Conservation (phyloP, 805 yeast genomes). For the Wickerhamiella dianesei region DNA sequence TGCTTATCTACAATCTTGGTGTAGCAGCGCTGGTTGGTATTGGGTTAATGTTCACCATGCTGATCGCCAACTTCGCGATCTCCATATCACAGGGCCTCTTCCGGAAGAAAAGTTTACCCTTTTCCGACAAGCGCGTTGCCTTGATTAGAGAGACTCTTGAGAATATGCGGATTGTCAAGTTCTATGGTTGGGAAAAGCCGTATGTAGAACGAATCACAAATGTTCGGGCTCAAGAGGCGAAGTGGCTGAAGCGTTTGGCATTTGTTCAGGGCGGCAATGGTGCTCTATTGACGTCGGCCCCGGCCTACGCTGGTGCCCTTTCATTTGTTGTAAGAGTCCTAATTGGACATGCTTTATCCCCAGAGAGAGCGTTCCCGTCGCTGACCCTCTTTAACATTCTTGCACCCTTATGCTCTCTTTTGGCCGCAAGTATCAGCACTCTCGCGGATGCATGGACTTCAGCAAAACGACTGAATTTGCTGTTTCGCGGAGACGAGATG, state of each 20-base stretch:
- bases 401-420: slow-evolving; percentile 10
- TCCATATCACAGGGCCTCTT: not conserved
- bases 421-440: slow-evolving; percentile 33
- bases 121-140: slow-evolving; percentile 63
- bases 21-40: slow-evolving; percentile 60
- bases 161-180: slow-evolving; percentile 68
- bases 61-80: slow-evolving; percentile 28
- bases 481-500: slow-evolving; percentile 27
- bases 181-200: slow-evolving; percentile 83
- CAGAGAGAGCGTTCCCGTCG: slow-evolving; percentile 13
- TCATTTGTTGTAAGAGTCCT: slow-evolving; percentile 12
- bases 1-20: slow-evolving; percentile 57
- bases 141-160: slow-evolving; percentile 63
- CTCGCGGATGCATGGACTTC: slow-evolving; percentile 30
- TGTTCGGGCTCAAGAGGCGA: slow-evolving; percentile 7
- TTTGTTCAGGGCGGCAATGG: slow-evolving; percentile 9
- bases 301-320: slow-evolving; percentile 12
- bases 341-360: slow-evolving; percentile 3
- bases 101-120: slow-evolving; percentile 18
- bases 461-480: slow-evolving; percentile 12
- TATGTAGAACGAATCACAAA: slow-evolving; percentile 37
- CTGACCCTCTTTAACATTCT: slow-evolving; percentile 13
- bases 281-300: slow-evolving; percentile 8
- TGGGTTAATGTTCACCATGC: slow-evolving; percentile 31
- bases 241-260: slow-evolving; percentile 9